Evolutionary conservation across 2,329 filamentous ascomycete genomes (phyloP), one percentile per base, ranked within the genome.

Genomic region (Ampelomyces quisqualis): DNA sequence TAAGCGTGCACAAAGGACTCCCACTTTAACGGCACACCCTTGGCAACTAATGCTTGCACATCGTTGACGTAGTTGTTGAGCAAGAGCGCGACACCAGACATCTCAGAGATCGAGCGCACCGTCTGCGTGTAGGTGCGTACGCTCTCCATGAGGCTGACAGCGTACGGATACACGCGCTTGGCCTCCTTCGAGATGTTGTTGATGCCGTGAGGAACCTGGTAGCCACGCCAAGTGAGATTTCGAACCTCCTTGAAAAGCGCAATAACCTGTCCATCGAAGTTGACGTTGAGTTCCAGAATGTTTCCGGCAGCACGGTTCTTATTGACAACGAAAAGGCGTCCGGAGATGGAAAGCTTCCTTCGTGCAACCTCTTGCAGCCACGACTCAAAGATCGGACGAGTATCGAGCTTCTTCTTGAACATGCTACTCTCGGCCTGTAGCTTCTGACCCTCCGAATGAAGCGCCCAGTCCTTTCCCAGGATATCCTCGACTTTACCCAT

Each of bases 401-500:
- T 96, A 55, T 97, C 89, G 15, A 99, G 80, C 75, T 97, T 98
- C 73, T 94, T 90, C 55, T 90, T 85, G 75, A 99, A 98, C 58
- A 95, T 79, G 52, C 87, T 87, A 64, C 93, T 91, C 70, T 98
- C 93, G 41, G 83, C 84, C 60, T 91, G 86, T 14, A 98, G 78
- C 69, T 95, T 95, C 63, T 96, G 89, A 1, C 94, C 94, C 65
- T 98, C 93, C 5, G 90, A 82, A 62, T 98, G 94, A 45, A 97
- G 76, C 39, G 87, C 85, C 93, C 93, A 99, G 55, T 96, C 90
- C 41, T 88, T 84, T 34, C 93, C 93, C 15, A 99, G 80, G 24
- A 99, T 93, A 55, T 95, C 89, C 67, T 97, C 94, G n/a, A 99
- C 91, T 69, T 96, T 96, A 64, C 90, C 88, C 90, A 99, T 96